phyloP scores from a whole-genome alignment of 2,329 filamentous ascomycete genomes.

The Aspergillus clavatus region DNA sequence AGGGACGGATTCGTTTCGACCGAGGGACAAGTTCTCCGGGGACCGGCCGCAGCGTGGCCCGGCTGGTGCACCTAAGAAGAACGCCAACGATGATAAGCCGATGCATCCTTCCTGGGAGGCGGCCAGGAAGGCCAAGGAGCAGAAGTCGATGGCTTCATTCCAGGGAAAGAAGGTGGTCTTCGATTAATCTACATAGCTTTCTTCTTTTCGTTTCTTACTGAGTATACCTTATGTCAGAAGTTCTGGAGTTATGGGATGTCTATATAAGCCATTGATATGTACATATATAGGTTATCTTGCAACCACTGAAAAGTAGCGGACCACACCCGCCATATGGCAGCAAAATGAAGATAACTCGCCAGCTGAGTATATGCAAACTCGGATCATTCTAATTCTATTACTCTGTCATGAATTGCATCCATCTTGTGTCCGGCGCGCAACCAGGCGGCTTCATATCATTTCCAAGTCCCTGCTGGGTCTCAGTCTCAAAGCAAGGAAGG shows the following conservation, averaged over 20 bases:
- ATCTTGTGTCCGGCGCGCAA: constrained; percentile 23
- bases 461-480: constrained; percentile 22
- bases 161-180: constrained; percentile 60
- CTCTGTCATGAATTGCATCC: constrained; percentile 35
- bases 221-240: background rate
- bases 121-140: constrained; percentile 55
- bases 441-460: constrained; percentile 21
- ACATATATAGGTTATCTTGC: constrained; percentile 14
- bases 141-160: constrained; percentile 46
- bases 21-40: constrained; percentile 11
- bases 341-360: constrained; percentile 1
- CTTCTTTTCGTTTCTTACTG: too few species aligned
- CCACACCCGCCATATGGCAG: too few species aligned
- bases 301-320: too few species aligned
- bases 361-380: background rate
- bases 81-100: constrained; percentile 44
- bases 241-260: background rate
- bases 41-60: constrained; percentile 17
- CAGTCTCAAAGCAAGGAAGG: constrained; percentile 37
- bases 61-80: constrained; percentile 18
- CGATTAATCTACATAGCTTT: constrained; percentile 41
- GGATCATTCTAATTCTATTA: constrained; percentile 6
- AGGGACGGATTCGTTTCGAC: constrained; percentile 4
- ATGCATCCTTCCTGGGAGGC: constrained; percentile 64
- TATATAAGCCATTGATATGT: constrained; percentile 4